Evolutionary conservation across 2,329 filamentous ascomycete species (phyloP).

Genomic region (Trichoderma guizhouense): DNA sequence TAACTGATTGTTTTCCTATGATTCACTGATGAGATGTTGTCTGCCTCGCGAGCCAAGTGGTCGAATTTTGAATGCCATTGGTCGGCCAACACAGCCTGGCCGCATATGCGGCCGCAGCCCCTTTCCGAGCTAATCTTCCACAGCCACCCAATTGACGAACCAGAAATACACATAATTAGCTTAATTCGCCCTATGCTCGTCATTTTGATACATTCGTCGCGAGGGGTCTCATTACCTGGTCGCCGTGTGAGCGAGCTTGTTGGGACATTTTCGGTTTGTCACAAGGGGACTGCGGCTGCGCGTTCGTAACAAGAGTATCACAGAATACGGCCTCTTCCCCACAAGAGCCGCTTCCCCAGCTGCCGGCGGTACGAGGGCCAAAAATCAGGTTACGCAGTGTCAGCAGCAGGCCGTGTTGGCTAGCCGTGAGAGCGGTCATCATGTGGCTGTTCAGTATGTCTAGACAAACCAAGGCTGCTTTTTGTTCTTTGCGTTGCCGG

Average conservation of each 20-base stretch:
- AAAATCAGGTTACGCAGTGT: conserved; percentile 17
- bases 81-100: conserved; percentile 24
- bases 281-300: background rate
- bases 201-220: background rate
- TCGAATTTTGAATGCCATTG: background rate
- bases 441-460: background rate
- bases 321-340: background rate
- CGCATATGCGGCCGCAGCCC: conserved; percentile 28
- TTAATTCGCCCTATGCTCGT: background rate
- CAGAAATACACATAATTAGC: background rate
- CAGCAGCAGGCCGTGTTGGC: conserved; percentile 20
- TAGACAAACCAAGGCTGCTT: background rate
- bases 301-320: background rate
- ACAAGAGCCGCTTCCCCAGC: background rate
- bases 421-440: background rate
- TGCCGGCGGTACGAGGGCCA: background rate
- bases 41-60: conserved; percentile 15
- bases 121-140: conserved; percentile 2
- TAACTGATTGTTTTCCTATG: background rate
- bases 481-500: background rate
- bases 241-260: background rate
- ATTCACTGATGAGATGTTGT: background rate
- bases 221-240: background rate
- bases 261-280: background rate
- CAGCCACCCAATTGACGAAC: conserved; percentile 15